Evolutionary conservation across 2,329 filamentous ascomycete genomes (phyloP), one percentile per base, ranked within the genome.

Genomic region (Graphiopsis chlorocephala): DNA sequence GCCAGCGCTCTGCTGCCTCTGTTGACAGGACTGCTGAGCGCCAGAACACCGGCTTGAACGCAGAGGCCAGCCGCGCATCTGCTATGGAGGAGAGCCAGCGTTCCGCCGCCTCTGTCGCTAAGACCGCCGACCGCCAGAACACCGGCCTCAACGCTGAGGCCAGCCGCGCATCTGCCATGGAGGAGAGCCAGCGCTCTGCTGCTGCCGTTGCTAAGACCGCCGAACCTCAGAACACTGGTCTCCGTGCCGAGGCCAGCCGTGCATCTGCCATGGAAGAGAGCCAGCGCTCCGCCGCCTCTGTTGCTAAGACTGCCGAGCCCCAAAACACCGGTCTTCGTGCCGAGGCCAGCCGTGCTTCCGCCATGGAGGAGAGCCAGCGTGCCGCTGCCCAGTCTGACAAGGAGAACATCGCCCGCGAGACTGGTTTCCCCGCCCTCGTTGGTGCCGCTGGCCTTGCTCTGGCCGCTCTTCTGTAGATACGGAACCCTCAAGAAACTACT

Each of bases 361-460:
- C 47, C 10, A 45, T 62, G 33, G 60, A 62, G 48, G 47, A 35
- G 23, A 62, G 60, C 60, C 60, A 62, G 48, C 31, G 60, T 26
- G 60, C 60, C n/a, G 60, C 60, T 31, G 60, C 60, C 25, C 31
- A 52, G 25, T 53, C 47, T 17, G 60, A 62, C 33, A 50, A 50
- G 17, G 60, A 53, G 48, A 62, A 50, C 48, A 35, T 35, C 17
- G 60, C 60, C 17, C 50, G 26, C 50, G 60, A 62, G 60, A 62
- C 60, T 17, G 60, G 60, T 15, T 62, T 62, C 48, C 60, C 60
- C 33, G 35, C 48, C 35, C 47, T 62, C n/a, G 33, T 62, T 23
- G 60, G 60, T 55, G 60, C 60, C 25, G 60, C 60, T 17, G 60
- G 60, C 33, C 60, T 62, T 11, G 60, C 60, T 11, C 38, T 62